These are phyloP conservation scores for Podila epicladia DNA, from an alignment of 192 early-diverging fungal genomes.

Conservation along the genomic window DNA sequence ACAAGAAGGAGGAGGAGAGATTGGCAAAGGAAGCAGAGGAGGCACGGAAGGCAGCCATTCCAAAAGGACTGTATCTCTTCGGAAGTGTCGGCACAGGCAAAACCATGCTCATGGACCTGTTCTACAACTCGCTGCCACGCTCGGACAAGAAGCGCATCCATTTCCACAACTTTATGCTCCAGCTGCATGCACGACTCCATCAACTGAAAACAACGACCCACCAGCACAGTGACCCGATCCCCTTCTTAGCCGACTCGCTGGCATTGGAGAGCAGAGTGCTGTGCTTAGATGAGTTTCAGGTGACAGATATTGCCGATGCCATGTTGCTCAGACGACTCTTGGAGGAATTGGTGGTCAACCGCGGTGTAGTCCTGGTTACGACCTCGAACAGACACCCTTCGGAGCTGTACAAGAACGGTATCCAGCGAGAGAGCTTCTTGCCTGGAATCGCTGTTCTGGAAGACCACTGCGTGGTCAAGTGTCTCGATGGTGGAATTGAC, in stretches of 20 bases:
- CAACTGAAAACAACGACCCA: constrained; percentile 61
- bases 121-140: constrained; percentile 82
- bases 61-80: constrained; percentile 68
- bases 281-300: constrained; percentile 98
- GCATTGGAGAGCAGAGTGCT: constrained; percentile 84
- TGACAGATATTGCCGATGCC: constrained; percentile 98
- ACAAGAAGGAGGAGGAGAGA: constrained; percentile 38
- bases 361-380: constrained; percentile 89
- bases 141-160: constrained; percentile 87
- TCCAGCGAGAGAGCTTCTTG: constrained; percentile 92
- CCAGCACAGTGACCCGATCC: constrained; percentile 69
- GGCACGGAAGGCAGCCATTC: constrained; percentile 32
- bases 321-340: constrained; percentile 90
- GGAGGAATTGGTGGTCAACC: constrained; percentile 78
- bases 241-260: constrained; percentile 82
- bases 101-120: constrained; percentile 96
- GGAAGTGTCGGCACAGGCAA: constrained; percentile 93
- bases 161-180: constrained; percentile 98
- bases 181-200: constrained; percentile 84
- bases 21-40: constrained; percentile 22
- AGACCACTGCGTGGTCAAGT: constrained; percentile 79
- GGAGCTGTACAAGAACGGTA: constrained; percentile 95
- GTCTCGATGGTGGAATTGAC: constrained; percentile 91
- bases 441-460: constrained; percentile 93
- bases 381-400: constrained; percentile 95